Conservation (phyloP, 1,284 basidiomycete genomes). For the Pisolithus thermaeus region DNA sequence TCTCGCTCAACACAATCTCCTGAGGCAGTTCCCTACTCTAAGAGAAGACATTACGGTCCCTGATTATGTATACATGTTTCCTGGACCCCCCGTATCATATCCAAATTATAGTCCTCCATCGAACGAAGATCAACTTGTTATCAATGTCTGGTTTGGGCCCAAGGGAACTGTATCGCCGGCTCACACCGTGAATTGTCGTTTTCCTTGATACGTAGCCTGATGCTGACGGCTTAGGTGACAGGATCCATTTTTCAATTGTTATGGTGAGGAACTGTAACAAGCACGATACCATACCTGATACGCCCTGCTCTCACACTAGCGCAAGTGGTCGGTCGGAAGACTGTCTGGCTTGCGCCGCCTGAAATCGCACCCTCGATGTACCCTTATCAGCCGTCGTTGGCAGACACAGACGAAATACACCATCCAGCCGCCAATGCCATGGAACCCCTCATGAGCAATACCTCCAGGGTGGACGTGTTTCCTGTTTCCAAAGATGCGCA, state of each 20-base stretch:
- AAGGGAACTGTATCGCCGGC: conserved; percentile 76
- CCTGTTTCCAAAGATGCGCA: conserved; percentile 22
- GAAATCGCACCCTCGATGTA: conserved; percentile 22
- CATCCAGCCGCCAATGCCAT: conserved; percentile 36
- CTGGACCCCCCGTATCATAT: conserved; percentile 41
- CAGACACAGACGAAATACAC: conserved; percentile 17
- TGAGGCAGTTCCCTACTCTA: conserved; percentile 80
- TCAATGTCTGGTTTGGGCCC: conserved; percentile 91
- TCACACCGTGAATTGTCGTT: conserved; percentile 66
- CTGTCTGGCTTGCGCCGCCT: conserved; percentile 90
- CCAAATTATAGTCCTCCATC: conserved; percentile 59
- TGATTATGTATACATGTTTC: conserved; percentile 79
- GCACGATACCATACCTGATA: conserved; percentile 6
- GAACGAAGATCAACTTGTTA: conserved; percentile 63
- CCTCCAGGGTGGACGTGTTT: conserved; percentile 67
- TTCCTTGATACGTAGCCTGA: background rate
- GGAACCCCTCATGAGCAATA: conserved; percentile 53
- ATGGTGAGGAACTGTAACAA: conserved; percentile 44
- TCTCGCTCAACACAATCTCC: conserved; percentile 86
- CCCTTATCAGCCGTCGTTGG: conserved; percentile 11
- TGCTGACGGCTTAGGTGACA: conserved; percentile 25
- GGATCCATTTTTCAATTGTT: conserved; percentile 94
- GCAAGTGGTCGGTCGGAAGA: conserved; percentile 85
- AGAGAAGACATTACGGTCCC: conserved; percentile 73
- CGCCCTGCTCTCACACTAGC: conserved; percentile 38